These are phyloP conservation scores for Starmera quercuum DNA, from an alignment of 805 yeast genomes.

Conservation along the genomic window DNA sequence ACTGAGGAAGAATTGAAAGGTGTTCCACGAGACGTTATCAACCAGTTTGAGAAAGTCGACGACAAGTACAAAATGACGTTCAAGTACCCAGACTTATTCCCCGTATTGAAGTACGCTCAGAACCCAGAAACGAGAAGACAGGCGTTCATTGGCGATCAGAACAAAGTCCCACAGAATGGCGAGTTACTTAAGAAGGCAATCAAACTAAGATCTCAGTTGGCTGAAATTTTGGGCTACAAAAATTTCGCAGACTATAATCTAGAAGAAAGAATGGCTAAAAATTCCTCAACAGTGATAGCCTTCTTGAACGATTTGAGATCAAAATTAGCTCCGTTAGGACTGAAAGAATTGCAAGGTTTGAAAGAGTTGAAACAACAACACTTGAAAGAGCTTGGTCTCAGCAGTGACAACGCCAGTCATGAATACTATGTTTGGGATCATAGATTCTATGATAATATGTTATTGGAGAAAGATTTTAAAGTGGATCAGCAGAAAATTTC, in stretches of 20 bases:
- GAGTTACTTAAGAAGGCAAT: slow-evolving; percentile 53
- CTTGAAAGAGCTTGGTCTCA: slow-evolving; percentile 34
- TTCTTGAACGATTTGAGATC: slow-evolving; percentile 56
- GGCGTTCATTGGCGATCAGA: slow-evolving; percentile 62
- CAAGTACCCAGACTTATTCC: slow-evolving; percentile 75
- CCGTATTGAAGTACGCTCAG: slow-evolving; percentile 68
- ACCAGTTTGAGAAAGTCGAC: slow-evolving; percentile 44
- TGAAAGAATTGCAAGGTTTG: slow-evolving; percentile 42
- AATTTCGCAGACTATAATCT: slow-evolving; percentile 64
- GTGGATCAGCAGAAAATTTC: slow-evolving; percentile 67
- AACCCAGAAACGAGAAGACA: slow-evolving; percentile 55
- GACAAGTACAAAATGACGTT: slow-evolving; percentile 56
- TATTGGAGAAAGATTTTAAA: slow-evolving; percentile 59
- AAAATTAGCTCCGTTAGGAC: slow-evolving; percentile 55
- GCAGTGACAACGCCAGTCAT: slow-evolving; percentile 25
- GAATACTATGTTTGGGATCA: slow-evolving; percentile 67
- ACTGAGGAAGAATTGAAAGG: slow-evolving; percentile 64
- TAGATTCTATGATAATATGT: slow-evolving; percentile 54
- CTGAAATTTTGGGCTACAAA: slow-evolving; percentile 56
- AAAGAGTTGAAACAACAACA: slow-evolving; percentile 47
- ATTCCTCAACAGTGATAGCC: slow-evolving; percentile 45
- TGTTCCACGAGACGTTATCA: slow-evolving; percentile 57
- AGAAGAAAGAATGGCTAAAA: slow-evolving; percentile 78
- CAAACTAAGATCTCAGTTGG: slow-evolving; percentile 51
- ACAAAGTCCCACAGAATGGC: slow-evolving; percentile 59